phyloP scores from a whole-genome alignment of 192 early-diverging fungal genomes.

The Linnemannia zychae region DNA sequence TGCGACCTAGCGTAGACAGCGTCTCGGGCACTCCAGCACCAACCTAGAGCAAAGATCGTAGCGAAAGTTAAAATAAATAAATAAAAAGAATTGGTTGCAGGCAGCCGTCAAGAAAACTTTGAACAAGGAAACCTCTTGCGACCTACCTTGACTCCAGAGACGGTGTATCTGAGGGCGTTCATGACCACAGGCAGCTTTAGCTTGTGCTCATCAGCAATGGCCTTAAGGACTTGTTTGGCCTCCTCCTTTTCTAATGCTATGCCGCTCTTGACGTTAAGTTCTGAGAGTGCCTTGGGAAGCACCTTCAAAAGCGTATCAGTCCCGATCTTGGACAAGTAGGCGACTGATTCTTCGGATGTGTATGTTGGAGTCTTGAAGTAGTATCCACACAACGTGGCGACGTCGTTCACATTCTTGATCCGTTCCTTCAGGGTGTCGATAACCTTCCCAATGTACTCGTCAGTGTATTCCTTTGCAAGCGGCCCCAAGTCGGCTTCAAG shows the following conservation, averaged over 20 bases:
- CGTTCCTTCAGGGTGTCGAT: conserved; percentile 68
- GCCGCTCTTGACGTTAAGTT: conserved; percentile 13
- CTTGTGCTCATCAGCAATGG: conserved; percentile 47
- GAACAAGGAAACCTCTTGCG: too few relatives aligned
- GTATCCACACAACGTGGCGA: conserved; percentile 64
- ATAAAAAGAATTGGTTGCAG: too few relatives aligned
- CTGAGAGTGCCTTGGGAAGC: conserved; percentile 15
- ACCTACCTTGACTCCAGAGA: conserved; percentile 70
- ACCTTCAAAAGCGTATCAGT: conserved; percentile 45
- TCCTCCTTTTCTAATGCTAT: conserved; percentile 40
- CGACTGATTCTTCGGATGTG: conserved; percentile 52
- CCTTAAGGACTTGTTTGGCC: conserved; percentile 50
- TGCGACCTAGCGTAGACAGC: conserved; percentile 61
- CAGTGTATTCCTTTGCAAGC: conserved; percentile 27
- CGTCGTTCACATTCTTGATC: conserved; percentile 69
- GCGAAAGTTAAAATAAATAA: background rate
- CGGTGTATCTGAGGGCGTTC: conserved; percentile 74
- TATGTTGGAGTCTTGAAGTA: conserved; percentile 69
- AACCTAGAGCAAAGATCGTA: conserved; percentile 33
- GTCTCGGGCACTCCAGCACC: conserved; percentile 71
- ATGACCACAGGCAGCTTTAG: conserved; percentile 67
- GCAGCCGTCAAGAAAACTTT: too few relatives aligned
- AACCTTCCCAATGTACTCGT: conserved; percentile 60
- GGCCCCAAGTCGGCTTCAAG: conserved; percentile 36
- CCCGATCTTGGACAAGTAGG: conserved; percentile 55